These are phyloP conservation scores for Gaillardinia entomophila DNA, from an alignment of 805 yeast species.

Conservation along the genomic window DNA sequence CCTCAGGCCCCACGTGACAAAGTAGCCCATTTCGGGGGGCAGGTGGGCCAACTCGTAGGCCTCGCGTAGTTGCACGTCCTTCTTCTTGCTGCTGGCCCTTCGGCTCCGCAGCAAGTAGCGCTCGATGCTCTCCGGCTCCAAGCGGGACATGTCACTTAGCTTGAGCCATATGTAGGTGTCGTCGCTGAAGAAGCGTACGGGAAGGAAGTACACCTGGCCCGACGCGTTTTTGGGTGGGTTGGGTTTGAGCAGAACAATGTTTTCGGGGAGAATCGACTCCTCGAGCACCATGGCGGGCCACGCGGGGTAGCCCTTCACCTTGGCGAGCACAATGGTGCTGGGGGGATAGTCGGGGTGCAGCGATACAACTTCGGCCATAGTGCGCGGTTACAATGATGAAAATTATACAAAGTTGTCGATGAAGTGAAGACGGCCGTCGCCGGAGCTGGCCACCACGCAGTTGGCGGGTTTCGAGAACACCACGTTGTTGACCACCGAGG, in stretches of 20 bases:
- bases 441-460: not conserved
- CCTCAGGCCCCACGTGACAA: constrained; percentile 34
- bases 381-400: not conserved
- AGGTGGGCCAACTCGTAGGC: constrained; percentile 51
- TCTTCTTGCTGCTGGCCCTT: constrained; percentile 18
- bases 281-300: constrained; percentile 88
- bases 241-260: constrained; percentile 47
- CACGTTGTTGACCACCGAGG: not conserved
- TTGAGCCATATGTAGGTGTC: constrained; percentile 69
- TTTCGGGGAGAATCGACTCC: constrained; percentile 51
- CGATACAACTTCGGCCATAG: constrained; percentile 4
- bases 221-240: constrained; percentile 25
- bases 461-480: not conserved
- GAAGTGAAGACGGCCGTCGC: not conserved
- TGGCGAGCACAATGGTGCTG: constrained; percentile 48
- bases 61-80: constrained; percentile 38
- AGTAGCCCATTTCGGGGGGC: constrained; percentile 38
- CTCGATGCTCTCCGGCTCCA: constrained; percentile 39
- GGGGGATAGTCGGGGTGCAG: constrained; percentile 13
- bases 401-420: not conserved
- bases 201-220: constrained; percentile 17
- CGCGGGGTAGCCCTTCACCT: constrained; percentile 80
- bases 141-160: constrained; percentile 42
- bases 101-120: constrained; percentile 19
- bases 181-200: constrained; percentile 69